phyloP scores from a whole-genome alignment of 2,329 filamentous ascomycete species.

The Trichocomaceae sp. region DNA sequence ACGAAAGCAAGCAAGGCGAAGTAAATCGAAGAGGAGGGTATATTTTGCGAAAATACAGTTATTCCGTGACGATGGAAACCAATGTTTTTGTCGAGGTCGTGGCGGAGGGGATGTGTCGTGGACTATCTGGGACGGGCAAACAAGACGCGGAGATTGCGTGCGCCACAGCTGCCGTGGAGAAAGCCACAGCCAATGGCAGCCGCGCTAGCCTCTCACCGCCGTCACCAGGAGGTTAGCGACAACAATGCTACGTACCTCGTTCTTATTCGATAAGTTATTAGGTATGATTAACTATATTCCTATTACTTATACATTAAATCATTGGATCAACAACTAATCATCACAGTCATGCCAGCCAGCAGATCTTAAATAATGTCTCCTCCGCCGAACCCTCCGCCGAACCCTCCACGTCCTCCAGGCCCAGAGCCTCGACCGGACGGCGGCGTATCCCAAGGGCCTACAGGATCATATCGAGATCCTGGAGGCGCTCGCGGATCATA shows the following conservation, averaged over 20 bases:
- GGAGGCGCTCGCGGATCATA: conserved; percentile 72
- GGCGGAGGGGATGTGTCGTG: conserved; percentile 5
- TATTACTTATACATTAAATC: not conserved
- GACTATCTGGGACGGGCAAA: conserved; percentile 8
- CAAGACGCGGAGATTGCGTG: conserved; percentile 10
- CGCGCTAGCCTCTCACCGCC: not conserved
- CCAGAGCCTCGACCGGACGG: conserved; percentile 41
- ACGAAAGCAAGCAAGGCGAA: conserved; percentile 17
- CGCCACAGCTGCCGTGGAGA: not conserved
- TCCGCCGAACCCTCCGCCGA: conserved; percentile 34
- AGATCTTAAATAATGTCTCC: conserved; percentile 36
- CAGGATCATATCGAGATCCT: conserved; percentile 84
- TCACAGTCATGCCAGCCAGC: not conserved
- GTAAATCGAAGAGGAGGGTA: not conserved
- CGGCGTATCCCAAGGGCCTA: conserved; percentile 61
- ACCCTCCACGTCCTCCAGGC: conserved; percentile 40
- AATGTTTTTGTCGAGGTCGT: not conserved
- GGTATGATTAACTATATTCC: not conserved
- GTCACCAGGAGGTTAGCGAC: not conserved
- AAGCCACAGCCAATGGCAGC: not conserved
- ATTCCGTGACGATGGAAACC: not conserved
- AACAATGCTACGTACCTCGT: not conserved
- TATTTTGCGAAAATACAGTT: not conserved
- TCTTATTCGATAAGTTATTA: not conserved
- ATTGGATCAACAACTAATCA: not conserved